A percentile compares a stretch with the other conserved stretches of the same genome.
Evolutionary conservation across 306 rosid genomes (phyloP).

Genomic region (peach (Prunus persica)): Prunus_persica_NCBIv2 NC_034015.1:14280501-14281000

Average conservation of each 20-base stretch:
- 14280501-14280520: too few relatives aligned
- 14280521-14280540: too few relatives aligned
- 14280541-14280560: too few relatives aligned
- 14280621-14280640: not conserved
- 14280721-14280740: too few relatives aligned
- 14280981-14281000: not conserved
- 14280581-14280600: too few relatives aligned
- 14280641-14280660: too few relatives aligned
- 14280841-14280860: not conserved
- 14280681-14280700: not conserved
- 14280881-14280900: not conserved
- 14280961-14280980: conserved; percentile 3
- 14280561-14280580: too few relatives aligned
- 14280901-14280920: not conserved
- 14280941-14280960: not conserved
- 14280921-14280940: not conserved
- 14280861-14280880: not conserved
- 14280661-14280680: not conserved
- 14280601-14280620: too few relatives aligned
- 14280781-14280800: not conserved
- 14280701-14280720: too few relatives aligned
- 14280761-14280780: not conserved
- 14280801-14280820: not conserved
- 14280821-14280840: not conserved
- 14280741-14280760: not conserved